phyloP scores from a whole-genome alignment of 768 basidiomycete genomes.

The Serendipita vermifera region DNA sequence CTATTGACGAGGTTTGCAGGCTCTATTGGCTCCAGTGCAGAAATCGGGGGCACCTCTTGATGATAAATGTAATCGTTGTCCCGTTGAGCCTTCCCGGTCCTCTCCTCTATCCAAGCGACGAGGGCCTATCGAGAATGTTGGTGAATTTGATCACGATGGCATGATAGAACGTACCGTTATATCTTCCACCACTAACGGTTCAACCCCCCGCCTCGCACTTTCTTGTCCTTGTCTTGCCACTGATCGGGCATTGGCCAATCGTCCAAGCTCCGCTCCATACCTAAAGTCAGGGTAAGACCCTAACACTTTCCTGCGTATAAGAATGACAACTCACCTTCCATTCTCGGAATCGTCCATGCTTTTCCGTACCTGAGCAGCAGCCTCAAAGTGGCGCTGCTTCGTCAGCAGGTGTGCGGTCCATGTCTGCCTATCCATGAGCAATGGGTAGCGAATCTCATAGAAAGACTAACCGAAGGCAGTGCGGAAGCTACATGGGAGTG shows the following conservation, averaged over 20 bases:
- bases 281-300: constrained; percentile 27
- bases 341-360: constrained; percentile 71
- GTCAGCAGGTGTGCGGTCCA: constrained; percentile 74
- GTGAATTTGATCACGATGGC: background rate
- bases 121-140: constrained; percentile 45
- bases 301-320: constrained; percentile 2
- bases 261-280: constrained; percentile 78
- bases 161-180: constrained; percentile 43
- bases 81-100: constrained; percentile 54
- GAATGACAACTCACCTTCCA: constrained; percentile 48
- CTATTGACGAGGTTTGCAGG: constrained; percentile 55
- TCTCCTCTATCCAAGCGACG: constrained; percentile 48
- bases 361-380: constrained; percentile 80
- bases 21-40: constrained; percentile 50
- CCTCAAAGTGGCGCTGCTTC: constrained; percentile 74
- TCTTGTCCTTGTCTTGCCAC: constrained; percentile 61
- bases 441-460: background rate
- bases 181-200: constrained; percentile 57
- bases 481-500: constrained; percentile 21
- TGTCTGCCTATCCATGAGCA: constrained; percentile 31
- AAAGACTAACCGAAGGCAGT: constrained; percentile 35
- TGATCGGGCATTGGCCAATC: constrained; percentile 53
- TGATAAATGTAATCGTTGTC: constrained; percentile 97
- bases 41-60: constrained; percentile 62
- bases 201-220: constrained; percentile 48